Base-by-base conservation (phyloP, 129 eudicot species). In the Pittosporum tobira region DNA sequence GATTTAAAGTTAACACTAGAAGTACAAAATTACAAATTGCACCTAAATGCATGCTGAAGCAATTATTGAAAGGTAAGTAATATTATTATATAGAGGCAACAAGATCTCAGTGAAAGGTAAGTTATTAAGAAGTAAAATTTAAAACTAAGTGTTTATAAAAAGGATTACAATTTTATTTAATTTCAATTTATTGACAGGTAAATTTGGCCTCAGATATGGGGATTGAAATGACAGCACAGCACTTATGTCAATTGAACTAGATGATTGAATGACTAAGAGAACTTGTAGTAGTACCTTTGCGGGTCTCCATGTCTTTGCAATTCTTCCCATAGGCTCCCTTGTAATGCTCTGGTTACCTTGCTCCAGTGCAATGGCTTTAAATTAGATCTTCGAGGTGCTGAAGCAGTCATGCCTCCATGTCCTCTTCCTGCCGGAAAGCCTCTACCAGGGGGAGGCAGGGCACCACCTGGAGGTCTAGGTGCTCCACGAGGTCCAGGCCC, bases 261-360 rank as follows among this genome's bases (percentile, higher is more conserved):
- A 38, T 31, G 51, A 30, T 4, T 0, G 51, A 57, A 42, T 6
- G 13, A 48, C 18, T 29, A 28, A 14, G 37, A 61, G 62, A 70
- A 70, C 56, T 62, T 25, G 54, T 19, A 68, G n/a, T n/a, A 50
- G 3, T 84, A 89, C 97, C 58, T 83, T 77, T 79, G 95, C 63
- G 91, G 77, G 31, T 75, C 93, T 66, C 83, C 97, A 16, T 71
- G 73, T 57, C 79, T 79, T 69, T 89, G 97, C 73, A 89, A 45
- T 66, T 89, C 97, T 56, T 85, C 97, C 97, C 97, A 89, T 75
- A 89, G 73, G 83, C 93, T 82, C 48, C 97, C 97, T 77, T 84
- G 81, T 67, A 89, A 42, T 43, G 77, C 97, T 73, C 95, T 73
- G 40, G 95, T 84, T 18, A 89, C 97, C 72, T 89, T 89, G 81